Evolutionary conservation across 2,329 filamentous ascomycete species (phyloP), one percentile per base, ranked within the genome.

Genomic region (Fusarium torreyae): DNA sequence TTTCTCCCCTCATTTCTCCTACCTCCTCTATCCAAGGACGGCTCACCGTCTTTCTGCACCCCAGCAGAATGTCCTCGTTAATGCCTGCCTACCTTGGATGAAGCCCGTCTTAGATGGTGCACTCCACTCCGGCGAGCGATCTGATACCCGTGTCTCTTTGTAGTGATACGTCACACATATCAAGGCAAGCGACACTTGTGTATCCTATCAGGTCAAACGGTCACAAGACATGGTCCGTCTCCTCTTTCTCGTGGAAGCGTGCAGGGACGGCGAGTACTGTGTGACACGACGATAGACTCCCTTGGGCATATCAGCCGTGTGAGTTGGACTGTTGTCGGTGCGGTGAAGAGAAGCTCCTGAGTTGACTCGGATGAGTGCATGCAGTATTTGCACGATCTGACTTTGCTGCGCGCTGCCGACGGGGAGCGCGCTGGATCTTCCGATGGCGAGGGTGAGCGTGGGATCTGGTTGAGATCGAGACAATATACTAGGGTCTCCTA

Each of bases 41-140:
- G n/a, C 38, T 50, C 20, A 18, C 53, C 54, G 34, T 56, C 52
- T 61, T 61, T 50, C 50, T 36, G 38, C 40, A 33, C 44, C 44
- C 48, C 34, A 33, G 38, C 43, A 51, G 55, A 24, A 49, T 44
- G 46, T 54, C 18, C 69, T 76, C 74, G 74, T 74, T 67, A 75
- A 75, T 51, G 68, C 69, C 50, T 76, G 60, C 74, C 74, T 74
- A 74, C 67, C 68, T 75, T 63, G 74, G 74, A 73, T 65, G 44
- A 31, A 50, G 43, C 51, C 56, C 38, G 55, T 39, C 42, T 45
- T 53, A 44, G 26, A 48, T 18, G 40, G 36, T 51, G 39, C 42
- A 48, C 51, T 55, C 44, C 54, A 31, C 36, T 43, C 59, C 53
- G 56, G 58, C 56, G 60, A 74, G 66, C 40, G 57, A 74, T 67